phyloP scores from a whole-genome alignment of 306 rosid genomes.

The Myrica gale region DNA sequence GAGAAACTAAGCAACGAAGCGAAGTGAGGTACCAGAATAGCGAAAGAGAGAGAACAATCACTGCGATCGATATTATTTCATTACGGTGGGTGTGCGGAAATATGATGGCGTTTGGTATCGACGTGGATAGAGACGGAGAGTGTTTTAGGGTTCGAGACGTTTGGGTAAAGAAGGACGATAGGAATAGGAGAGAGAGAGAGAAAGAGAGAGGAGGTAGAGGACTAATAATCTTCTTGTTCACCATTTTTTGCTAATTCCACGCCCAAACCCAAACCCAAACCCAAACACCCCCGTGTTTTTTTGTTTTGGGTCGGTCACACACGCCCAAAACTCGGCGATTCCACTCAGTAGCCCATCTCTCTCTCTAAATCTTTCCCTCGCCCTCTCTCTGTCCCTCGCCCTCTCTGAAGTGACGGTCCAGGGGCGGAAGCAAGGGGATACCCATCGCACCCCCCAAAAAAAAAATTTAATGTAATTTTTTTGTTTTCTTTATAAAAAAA shows the following conservation, averaged over 20 bases:
- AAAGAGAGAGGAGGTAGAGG: conserved; percentile 35
- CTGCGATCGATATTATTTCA: not conserved
- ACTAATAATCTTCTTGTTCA: conserved; percentile 55
- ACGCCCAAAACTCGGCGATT: conserved; percentile 33
- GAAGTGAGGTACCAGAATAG: not conserved
- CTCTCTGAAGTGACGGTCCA: no score
- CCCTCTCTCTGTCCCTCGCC: not conserved
- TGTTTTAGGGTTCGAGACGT: conserved; percentile 38
- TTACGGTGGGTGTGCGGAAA: not conserved
- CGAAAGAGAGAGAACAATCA: conserved; percentile 20
- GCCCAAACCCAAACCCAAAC: conserved; percentile 38
- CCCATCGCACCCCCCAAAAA: no score
- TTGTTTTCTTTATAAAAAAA: no score
- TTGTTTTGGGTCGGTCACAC: not conserved
- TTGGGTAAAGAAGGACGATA: conserved; percentile 23
- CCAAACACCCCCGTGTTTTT: conserved; percentile 34
- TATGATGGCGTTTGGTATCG: conserved; percentile 10
- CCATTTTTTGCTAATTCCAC: conserved; percentile 73
- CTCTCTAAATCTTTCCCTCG: conserved; percentile 18
- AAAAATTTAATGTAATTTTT: no score
- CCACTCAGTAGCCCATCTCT: conserved; percentile 29
- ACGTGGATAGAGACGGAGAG: conserved; percentile 10
- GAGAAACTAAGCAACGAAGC: not conserved
- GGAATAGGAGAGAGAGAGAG: conserved; percentile 42
- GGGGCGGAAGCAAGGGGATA: no score